phyloP scores from a whole-genome alignment of 108 stramenopile genomes.

The Cyclotella atomus region DNA sequence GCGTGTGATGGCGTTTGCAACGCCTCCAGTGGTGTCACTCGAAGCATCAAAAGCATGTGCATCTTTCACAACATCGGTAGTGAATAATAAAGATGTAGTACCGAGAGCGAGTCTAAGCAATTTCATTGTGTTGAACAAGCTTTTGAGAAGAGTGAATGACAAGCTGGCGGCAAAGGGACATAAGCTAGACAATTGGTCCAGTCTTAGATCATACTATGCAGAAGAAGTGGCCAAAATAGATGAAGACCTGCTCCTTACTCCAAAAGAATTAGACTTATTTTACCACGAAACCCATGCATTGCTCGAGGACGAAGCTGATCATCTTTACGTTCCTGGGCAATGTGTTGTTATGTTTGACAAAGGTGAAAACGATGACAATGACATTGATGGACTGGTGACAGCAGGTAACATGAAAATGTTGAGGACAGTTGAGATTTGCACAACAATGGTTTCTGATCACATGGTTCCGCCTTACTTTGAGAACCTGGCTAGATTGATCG shows the following conservation, averaged over 20 bases:
- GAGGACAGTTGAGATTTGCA: not conserved
- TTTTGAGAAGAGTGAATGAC: constrained; percentile 41
- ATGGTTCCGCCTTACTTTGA: not conserved
- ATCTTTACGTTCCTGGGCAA: constrained; percentile 54
- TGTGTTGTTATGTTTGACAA: constrained; percentile 47
- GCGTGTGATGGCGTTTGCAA: constrained; percentile 59
- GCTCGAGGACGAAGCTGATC: constrained; percentile 43
- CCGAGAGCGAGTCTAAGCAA: constrained; percentile 50
- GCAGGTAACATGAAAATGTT: not conserved
- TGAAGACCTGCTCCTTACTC: constrained; percentile 41
- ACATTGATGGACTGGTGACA: constrained; percentile 1
- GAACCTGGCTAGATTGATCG: constrained; percentile 7
- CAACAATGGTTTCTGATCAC: not conserved
- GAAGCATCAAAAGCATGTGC: constrained; percentile 35
- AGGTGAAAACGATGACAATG: constrained; percentile 27
- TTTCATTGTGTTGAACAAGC: constrained; percentile 31
- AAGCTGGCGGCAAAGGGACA: constrained; percentile 37
- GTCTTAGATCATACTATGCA: constrained; percentile 13
- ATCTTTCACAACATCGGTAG: constrained; percentile 61
- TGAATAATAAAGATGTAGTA: constrained; percentile 66
- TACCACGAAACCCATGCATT: constrained; percentile 12
- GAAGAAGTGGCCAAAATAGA: constrained; percentile 33
- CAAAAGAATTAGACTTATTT: constrained; percentile 28
- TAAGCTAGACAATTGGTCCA: constrained; percentile 29
- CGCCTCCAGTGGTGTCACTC: constrained; percentile 57